Conservation (phyloP, 1,284 basidiomycete genomes). For the Pholiota adiposa region DNA sequence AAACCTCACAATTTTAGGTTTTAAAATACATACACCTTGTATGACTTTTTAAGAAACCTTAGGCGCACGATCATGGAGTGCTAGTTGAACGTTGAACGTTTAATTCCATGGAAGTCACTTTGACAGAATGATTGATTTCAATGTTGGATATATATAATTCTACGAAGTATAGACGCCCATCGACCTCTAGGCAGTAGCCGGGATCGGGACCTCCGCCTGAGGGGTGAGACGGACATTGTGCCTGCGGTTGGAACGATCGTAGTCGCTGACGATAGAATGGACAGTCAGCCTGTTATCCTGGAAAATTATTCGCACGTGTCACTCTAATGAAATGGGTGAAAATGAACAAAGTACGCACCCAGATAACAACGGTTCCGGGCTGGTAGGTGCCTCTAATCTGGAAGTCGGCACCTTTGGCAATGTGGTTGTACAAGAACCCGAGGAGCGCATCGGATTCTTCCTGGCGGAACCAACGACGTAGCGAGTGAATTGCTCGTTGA, state of each 20-base stretch:
- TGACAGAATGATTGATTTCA: no score
- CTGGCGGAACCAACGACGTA: slow-evolving; percentile 70
- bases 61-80: no score
- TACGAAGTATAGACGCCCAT: neutral
- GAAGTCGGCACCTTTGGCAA: slow-evolving; percentile 42
- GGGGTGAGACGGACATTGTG: slow-evolving; percentile 57
- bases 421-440: slow-evolving; percentile 61
- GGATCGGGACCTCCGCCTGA: slow-evolving; percentile 54
- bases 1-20: no score
- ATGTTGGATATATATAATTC: neutral
- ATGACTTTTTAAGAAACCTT: no score
- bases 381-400: slow-evolving; percentile 40
- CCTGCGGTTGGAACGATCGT: slow-evolving; percentile 40
- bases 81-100: no score
- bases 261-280: slow-evolving; percentile 53
- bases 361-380: slow-evolving; percentile 46
- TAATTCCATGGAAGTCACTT: no score
- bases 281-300: slow-evolving; percentile 58
- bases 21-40: no score
- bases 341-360: slow-evolving; percentile 21
- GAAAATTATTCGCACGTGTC: neutral
- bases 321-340: neutral
- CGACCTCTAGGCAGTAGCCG: neutral
- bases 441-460: slow-evolving; percentile 71
- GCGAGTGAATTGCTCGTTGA: slow-evolving; percentile 65